Conservation (phyloP, 306 rosid genomes). For the Ammopiptanthus mongolicus region DNA sequence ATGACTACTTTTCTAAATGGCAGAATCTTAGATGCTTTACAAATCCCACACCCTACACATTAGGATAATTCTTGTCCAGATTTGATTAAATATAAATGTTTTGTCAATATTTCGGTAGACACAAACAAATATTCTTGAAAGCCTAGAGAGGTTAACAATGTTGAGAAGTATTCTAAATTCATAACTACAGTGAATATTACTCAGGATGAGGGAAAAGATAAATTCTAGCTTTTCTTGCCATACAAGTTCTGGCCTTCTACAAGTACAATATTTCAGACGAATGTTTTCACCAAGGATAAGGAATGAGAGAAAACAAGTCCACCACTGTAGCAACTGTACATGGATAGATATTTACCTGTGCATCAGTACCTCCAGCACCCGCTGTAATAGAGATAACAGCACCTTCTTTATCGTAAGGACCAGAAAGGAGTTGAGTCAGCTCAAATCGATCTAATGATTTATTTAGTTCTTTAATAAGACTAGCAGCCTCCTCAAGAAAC, state of each 20-base stretch:
- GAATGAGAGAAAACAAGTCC: constrained; percentile 2
- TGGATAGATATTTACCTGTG: constrained; percentile 64
- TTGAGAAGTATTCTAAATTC: neutral
- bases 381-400: constrained; percentile 82
- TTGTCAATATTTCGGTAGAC: neutral
- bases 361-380: constrained; percentile 99
- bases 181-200: neutral
- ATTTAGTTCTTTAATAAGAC: constrained; percentile 67
- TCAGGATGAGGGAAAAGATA: neutral
- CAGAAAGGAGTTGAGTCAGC: constrained; percentile 92
- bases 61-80: neutral
- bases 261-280: neutral
- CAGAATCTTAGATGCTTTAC: constrained; percentile 2
- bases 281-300: neutral
- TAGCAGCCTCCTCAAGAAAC: constrained; percentile 84
- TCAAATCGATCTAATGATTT: constrained; percentile 81
- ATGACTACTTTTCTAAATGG: neutral
- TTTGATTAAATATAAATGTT: constrained; percentile 5
- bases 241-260: neutral
- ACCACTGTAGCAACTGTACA: neutral
- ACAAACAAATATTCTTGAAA: constrained; percentile 9
- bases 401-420: constrained; percentile 94
- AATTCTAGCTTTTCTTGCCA: neutral
- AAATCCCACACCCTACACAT: neutral
- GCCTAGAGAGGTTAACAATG: neutral